Base-by-base conservation (phyloP, 345 rosid genomes). In the Xanthoceras sorbifolium region DNA sequence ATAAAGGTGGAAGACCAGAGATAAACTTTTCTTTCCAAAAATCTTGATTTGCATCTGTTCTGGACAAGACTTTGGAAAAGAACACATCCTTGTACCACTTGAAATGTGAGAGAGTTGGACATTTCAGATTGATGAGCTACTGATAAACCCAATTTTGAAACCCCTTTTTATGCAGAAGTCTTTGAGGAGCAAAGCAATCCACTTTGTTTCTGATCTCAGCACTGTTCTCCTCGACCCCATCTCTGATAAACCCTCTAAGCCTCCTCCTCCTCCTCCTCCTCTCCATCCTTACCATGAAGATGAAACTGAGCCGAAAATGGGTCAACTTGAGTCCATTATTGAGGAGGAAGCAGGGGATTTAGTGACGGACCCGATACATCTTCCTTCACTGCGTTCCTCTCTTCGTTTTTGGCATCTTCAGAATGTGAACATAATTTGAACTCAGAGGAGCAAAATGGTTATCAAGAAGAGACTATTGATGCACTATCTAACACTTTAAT, bases 121-220 rank as follows among this genome's bases (percentile, higher is more conserved):
- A n/a, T n/a, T n/a, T n/a, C n/a, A n/a, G n/a, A n/a, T n/a, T n/a
- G n/a, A n/a, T n/a, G n/a, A n/a, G n/a, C n/a, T n/a, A n/a, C n/a
- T n/a, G n/a, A n/a, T n/a, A n/a, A n/a, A n/a, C n/a, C n/a, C n/a
- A n/a, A n/a, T 32, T 32, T 5, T 42, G 20, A 6, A 57, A 69
- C 48, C 22, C 68, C 64, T 44, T 59, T 70, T 20, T n/a, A n/a
- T n/a, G n/a, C 92, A 87, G 70, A 85, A 79, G 86, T 93, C 94
- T 14, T 74, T 95, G 73, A 88, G 90, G 88, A 92, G 93, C 85
- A 95, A 91, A 89, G 98, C 98, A 57, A 94, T 90, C 42, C 90
- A 93, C 89, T 92, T 96, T 44, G 98, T 96, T 70, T 81, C 98
- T 87, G 97, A 92, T 90, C 87, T 95, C 80, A 92, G 98, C 90